Evolutionary conservation across 352 stramenopile species (phyloP).

Genomic region (Globisporangium yorkense): DNA sequence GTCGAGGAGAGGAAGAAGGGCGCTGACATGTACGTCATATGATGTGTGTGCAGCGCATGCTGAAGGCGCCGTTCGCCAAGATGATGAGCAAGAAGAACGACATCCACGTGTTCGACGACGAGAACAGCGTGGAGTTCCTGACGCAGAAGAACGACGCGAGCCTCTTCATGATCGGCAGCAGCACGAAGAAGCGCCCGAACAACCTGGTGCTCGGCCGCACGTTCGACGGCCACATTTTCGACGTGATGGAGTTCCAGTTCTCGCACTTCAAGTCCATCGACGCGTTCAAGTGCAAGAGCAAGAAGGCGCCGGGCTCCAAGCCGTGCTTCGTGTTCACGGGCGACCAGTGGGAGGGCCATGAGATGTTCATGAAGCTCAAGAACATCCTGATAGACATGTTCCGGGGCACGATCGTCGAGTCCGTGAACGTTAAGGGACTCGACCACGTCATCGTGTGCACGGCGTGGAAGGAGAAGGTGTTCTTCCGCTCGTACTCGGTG

Average conservation of each 20-base stretch:
- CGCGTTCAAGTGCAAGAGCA: slow-evolving; percentile 91
- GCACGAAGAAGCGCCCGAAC: slow-evolving; percentile 99
- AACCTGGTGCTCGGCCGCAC: slow-evolving; percentile 97
- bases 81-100: slow-evolving; percentile 93
- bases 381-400: slow-evolving; percentile 97
- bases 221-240: slow-evolving; percentile 97
- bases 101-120: slow-evolving; percentile 92
- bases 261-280: slow-evolving; percentile 93
- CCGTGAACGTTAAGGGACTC: slow-evolving; percentile 93
- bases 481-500: slow-evolving; percentile 96
- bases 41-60: slow-evolving; percentile 44
- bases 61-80: slow-evolving; percentile 85
- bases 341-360: slow-evolving; percentile 91
- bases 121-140: slow-evolving; percentile 92
- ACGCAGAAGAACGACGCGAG: slow-evolving; percentile 97
- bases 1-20: neutral
- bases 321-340: slow-evolving; percentile 94
- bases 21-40: neutral
- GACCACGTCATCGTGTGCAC: slow-evolving; percentile 98
- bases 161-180: slow-evolving; percentile 94
- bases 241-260: slow-evolving; percentile 97
- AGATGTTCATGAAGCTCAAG: slow-evolving; percentile 91
- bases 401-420: slow-evolving; percentile 94
- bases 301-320: slow-evolving; percentile 93
- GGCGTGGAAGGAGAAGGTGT: slow-evolving; percentile 87